Conservation (phyloP, 306 rosid species). For the Glycine soja region DNA sequence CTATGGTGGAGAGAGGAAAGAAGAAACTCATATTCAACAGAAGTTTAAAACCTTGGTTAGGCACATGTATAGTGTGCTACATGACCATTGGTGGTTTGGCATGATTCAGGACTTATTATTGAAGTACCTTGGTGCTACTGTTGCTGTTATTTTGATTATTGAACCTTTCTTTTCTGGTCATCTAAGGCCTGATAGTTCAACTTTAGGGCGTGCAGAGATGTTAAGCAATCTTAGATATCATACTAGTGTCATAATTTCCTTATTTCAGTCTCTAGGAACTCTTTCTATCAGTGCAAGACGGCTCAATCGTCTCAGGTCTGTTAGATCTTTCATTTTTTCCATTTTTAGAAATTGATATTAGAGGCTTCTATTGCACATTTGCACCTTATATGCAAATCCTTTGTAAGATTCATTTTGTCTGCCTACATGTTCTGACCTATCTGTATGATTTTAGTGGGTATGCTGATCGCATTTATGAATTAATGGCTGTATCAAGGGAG, state of each 20-base stretch:
- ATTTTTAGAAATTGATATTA: slow-evolving; percentile 38
- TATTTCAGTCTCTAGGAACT: slow-evolving; percentile 94
- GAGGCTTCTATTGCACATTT: slow-evolving; percentile 20
- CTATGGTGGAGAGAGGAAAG: slow-evolving; percentile 93
- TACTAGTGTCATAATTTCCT: slow-evolving; percentile 93
- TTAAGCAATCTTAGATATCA: slow-evolving; percentile 98
- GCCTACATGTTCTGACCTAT: slow-evolving; percentile 37
- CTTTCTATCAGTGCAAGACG: slow-evolving; percentile 92
- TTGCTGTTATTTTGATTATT: slow-evolving; percentile 92
- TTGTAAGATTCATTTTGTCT: slow-evolving; percentile 30
- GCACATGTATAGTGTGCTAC: slow-evolving; percentile 77
- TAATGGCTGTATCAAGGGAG: slow-evolving; percentile 85
- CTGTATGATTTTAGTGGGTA: slow-evolving; percentile 73
- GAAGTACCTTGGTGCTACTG: slow-evolving; percentile 98
- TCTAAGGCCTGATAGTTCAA: slow-evolving; percentile 93
- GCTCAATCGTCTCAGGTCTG: slow-evolving; percentile 95
- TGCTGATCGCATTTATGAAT: slow-evolving; percentile 93
- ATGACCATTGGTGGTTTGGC: slow-evolving; percentile 99
- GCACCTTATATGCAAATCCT: slow-evolving; percentile 13
- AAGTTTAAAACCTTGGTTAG: slow-evolving; percentile 72
- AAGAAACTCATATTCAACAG: slow-evolving; percentile 85
- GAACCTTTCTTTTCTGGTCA: slow-evolving; percentile 98
- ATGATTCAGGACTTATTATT: slow-evolving; percentile 95
- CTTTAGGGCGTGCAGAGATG: slow-evolving; percentile 99
- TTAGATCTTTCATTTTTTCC: slow-evolving; percentile 31